Base-by-base conservation (phyloP, 129 eudicot species). In the Calendula officinalis region DNA sequence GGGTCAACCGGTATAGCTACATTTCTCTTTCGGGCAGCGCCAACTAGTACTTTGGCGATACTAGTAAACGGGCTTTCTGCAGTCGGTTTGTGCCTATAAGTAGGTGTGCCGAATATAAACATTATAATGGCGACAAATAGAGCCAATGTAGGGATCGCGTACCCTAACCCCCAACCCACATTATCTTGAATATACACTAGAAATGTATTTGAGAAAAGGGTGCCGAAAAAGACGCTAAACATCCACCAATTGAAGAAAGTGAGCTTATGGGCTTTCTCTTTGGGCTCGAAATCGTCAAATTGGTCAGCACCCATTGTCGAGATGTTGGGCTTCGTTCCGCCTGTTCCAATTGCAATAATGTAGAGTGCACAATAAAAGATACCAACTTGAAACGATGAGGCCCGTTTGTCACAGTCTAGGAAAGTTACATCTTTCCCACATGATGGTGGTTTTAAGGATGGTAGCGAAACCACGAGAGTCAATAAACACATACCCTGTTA, bases 311-410 rank as follows among this genome's bases (percentile, higher is more conserved):
- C 84, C 79, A 80, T 80, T 9, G 91, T 84, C 4, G 91, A 84
- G 75, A 81, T 84, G 64, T 84, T 84, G 9, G 90, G 91, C 82
- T 84, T 84, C 44, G 91, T 84, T 40, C 86, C 91, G 32, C 82
- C 91, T 0, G 91, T 75, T 48, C 91, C 91, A 0, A 78, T 9
- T 41, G 87, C 87, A 6, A 84, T 60, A 42, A 78, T 78, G 68
- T 81, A 81, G 47, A 81, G 60, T 0, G 87, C 82, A 6, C 54
- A 42, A 43, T 78, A 81, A 74, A 84, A 84, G 16, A 78, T 45
- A 11, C 82, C 87, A 27, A 78, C 39, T 68, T 84, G 84, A 9
- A 75, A 43, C 0, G 80, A 1, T 0, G 91, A 47, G 47, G 84
- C 80, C 11, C 62, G 45, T 68, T 77, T 77, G 16, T 61, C 51